phyloP scores from a whole-genome alignment of 1,139 yeast genomes.

The Hanseniaspora sp. region DNA sequence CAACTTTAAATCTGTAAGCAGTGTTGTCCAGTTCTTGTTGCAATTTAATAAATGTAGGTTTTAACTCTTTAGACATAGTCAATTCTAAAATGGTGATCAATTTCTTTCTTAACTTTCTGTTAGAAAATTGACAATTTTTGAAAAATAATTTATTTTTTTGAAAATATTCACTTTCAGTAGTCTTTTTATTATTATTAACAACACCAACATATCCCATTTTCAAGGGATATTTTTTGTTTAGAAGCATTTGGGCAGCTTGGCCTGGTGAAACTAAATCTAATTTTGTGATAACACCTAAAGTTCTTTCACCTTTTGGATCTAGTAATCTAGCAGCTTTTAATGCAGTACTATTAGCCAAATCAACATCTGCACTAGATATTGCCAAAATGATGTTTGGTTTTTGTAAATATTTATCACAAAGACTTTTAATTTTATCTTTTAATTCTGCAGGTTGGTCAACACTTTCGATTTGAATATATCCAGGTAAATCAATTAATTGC shows the following conservation, averaged over 20 bases:
- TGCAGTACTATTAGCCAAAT: slow-evolving; percentile 91
- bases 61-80: slow-evolving; percentile 80
- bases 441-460: slow-evolving; percentile 87
- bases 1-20: slow-evolving; percentile 85
- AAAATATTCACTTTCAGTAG: slow-evolving; percentile 46
- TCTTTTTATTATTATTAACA: slow-evolving; percentile 45
- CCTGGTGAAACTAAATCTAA: slow-evolving; percentile 77
- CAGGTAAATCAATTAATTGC: slow-evolving; percentile 90
- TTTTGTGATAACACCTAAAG: slow-evolving; percentile 92
- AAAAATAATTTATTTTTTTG: slow-evolving; percentile 52
- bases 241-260: slow-evolving; percentile 55
- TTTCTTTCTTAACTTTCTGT: slow-evolving; percentile 63
- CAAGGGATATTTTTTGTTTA: slow-evolving; percentile 75
- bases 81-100: slow-evolving; percentile 77
- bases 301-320: slow-evolving; percentile 89
- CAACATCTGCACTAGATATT: slow-evolving; percentile 95
- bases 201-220: slow-evolving; percentile 97
- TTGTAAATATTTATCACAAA: slow-evolving; percentile 77
- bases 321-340: slow-evolving; percentile 83
- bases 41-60: slow-evolving; percentile 77
- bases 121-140: slow-evolving; percentile 61
- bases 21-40: slow-evolving; percentile 91
- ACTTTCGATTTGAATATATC: slow-evolving; percentile 93
- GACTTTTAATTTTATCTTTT: slow-evolving; percentile 61
- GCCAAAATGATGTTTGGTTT: slow-evolving; percentile 91